A percentile compares a stretch with the other conserved stretches of the same genome.
phyloP scores from a whole-genome alignment of 495 filamentous ascomycete species.

The Penicillium coprophilum region DNA sequence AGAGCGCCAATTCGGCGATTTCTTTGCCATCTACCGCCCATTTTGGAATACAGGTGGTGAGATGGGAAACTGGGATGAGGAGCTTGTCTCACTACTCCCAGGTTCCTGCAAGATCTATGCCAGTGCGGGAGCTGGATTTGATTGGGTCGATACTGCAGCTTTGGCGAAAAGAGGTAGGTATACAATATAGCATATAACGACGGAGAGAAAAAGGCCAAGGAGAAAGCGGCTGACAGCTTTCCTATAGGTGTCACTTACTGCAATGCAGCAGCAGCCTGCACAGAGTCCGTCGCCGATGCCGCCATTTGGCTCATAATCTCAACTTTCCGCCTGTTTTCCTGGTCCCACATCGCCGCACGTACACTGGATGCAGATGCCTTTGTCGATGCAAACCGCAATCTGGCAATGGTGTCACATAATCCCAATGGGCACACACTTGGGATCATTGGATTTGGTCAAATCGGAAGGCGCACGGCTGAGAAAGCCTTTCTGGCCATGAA shows the following conservation, averaged over 20 bases:
- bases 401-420: conserved; percentile 58
- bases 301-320: conserved; percentile 63
- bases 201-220: neutral
- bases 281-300: conserved; percentile 62
- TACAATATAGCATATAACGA: neutral
- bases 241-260: conserved; percentile 65
- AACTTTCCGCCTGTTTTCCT: conserved; percentile 63
- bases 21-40: conserved; percentile 70
- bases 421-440: conserved; percentile 47
- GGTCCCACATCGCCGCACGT: conserved; percentile 53
- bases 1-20: conserved; percentile 67
- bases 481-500: conserved; percentile 60
- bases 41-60: conserved; percentile 80
- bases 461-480: conserved; percentile 64
- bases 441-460: conserved; percentile 67
- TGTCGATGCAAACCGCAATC: conserved; percentile 54
- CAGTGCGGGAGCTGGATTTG: conserved; percentile 71
- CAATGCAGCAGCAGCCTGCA: conserved; percentile 66
- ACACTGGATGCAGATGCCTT: conserved; percentile 42
- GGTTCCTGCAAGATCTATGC: conserved; percentile 65
- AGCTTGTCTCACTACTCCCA: conserved; percentile 66
- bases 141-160: conserved; percentile 72
- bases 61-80: conserved; percentile 74
- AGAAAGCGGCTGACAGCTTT: neutral
- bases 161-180: conserved; percentile 64